Conservation (phyloP, 1,139 yeast species). For the Torulaspora globosa region DNA sequence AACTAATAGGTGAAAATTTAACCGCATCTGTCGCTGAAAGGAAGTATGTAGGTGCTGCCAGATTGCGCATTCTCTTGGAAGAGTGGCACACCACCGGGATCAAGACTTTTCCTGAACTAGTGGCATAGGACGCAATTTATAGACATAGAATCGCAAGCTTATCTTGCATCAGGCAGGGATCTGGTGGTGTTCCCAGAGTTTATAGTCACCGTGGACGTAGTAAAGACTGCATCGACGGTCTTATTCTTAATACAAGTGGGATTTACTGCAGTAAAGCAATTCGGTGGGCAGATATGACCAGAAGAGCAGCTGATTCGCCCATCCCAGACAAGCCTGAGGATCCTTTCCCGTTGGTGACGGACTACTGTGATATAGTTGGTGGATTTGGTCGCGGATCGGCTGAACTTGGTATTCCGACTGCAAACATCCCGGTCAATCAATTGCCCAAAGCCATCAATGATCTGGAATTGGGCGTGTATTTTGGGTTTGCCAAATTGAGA, state of each 20-base stretch:
- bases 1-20: slow-evolving; percentile 47
- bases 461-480: slow-evolving; percentile 82
- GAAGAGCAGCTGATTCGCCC: slow-evolving; percentile 21
- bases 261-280: not conserved
- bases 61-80: slow-evolving; percentile 70
- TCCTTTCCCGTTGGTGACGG: slow-evolving; percentile 66
- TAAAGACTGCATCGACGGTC: not conserved
- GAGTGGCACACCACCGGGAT: slow-evolving; percentile 58
- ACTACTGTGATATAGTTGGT: slow-evolving; percentile 55
- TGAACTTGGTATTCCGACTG: slow-evolving; percentile 93
- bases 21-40: slow-evolving; percentile 46
- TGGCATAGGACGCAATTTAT: slow-evolving; percentile 28
- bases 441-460: slow-evolving; percentile 41
- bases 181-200: not conserved
- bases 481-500: slow-evolving; percentile 62
- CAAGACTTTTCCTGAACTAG: slow-evolving; percentile 52
- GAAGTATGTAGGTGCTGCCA: slow-evolving; percentile 70
- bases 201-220: slow-evolving; percentile 9
- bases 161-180: not conserved
- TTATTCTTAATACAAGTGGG: not conserved
- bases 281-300: slow-evolving; percentile 3
- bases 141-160: slow-evolving; percentile 21
- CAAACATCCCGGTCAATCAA: slow-evolving; percentile 69
- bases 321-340: slow-evolving; percentile 48
- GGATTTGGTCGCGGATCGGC: slow-evolving; percentile 97